A percentile compares a stretch with the other conserved stretches of the same genome.
These are phyloP conservation scores for Angomonas ambiguus DNA, from an alignment of 208 protist genomes.

Conservation along the genomic window DNA sequence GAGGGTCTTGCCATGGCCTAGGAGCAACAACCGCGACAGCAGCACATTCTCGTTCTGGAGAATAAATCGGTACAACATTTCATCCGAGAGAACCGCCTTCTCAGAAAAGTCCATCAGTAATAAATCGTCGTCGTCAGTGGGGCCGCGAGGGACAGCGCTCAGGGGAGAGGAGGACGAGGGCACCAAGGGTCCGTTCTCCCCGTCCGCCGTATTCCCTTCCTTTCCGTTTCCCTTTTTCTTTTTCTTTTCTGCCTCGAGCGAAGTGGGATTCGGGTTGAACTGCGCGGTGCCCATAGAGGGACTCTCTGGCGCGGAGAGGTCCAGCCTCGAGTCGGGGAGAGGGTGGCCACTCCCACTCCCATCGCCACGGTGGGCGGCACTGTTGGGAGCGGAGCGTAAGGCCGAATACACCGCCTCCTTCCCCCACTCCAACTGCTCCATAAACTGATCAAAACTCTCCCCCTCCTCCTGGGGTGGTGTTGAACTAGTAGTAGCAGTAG, in stretches of 20 bases:
- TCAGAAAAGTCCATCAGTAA: not conserved
- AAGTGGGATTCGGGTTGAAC: not conserved
- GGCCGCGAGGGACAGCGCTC: not conserved
- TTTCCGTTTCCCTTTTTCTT: not conserved
- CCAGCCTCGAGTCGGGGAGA: not conserved
- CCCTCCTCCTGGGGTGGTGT: not conserved
- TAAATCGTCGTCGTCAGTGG: not conserved
- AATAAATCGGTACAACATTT: not conserved
- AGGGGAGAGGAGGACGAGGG: not conserved
- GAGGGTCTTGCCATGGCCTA: not conserved
- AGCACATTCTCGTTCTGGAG: not conserved
- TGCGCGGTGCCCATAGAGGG: not conserved
- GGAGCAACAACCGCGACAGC: not conserved
- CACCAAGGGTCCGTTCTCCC: no score
- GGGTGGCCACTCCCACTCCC: not conserved
- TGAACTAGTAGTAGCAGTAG: not conserved
- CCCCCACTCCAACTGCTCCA: not conserved
- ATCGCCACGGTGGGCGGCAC: not conserved
- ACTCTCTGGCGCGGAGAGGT: not conserved
- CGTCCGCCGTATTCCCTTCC: no score
- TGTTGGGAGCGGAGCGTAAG: no score
- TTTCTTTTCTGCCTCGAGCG: not conserved
- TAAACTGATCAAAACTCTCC: not conserved
- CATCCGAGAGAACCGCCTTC: no score
- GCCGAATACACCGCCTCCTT: not conserved